phyloP scores from a whole-genome alignment of 176 grass and related monocot genomes.

The Musa itinerans region DNA sequence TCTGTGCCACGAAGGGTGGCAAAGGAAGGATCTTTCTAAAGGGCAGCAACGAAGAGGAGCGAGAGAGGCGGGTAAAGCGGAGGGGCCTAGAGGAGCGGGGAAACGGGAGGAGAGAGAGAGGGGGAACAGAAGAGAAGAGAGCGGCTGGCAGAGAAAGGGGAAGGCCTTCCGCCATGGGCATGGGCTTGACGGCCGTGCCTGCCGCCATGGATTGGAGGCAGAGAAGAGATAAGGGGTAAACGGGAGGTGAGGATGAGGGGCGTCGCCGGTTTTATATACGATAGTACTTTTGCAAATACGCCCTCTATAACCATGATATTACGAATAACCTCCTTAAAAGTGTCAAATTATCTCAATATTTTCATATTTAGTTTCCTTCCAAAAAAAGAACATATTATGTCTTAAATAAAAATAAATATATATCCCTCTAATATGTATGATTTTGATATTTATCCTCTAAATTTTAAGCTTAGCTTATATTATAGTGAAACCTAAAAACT shows the following conservation, averaged over 20 bases:
- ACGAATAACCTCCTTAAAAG: no score
- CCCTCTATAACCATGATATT: no score
- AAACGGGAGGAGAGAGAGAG: background rate
- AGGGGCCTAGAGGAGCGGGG: background rate
- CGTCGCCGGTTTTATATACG: no score
- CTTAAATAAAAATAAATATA: no score
- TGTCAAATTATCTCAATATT: no score
- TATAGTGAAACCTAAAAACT: no score
- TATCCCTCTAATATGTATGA: no score
- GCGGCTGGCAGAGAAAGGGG: background rate
- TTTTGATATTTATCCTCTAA: no score
- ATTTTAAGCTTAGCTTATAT: no score
- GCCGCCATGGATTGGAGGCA: background rate
- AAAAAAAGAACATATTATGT: no score
- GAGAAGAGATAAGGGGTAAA: background rate
- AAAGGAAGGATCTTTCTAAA: background rate
- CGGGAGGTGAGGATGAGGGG: background rate
- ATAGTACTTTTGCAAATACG: no score
- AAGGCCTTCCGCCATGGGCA: background rate
- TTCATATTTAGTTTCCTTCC: no score
- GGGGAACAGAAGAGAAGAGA: background rate
- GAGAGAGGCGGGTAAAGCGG: background rate
- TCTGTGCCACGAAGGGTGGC: background rate
- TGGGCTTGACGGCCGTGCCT: background rate
- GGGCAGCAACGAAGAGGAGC: background rate